Evolutionary conservation across 306 rosid genomes (phyloP).

Genomic region (Prunus kanzakura): DNA sequence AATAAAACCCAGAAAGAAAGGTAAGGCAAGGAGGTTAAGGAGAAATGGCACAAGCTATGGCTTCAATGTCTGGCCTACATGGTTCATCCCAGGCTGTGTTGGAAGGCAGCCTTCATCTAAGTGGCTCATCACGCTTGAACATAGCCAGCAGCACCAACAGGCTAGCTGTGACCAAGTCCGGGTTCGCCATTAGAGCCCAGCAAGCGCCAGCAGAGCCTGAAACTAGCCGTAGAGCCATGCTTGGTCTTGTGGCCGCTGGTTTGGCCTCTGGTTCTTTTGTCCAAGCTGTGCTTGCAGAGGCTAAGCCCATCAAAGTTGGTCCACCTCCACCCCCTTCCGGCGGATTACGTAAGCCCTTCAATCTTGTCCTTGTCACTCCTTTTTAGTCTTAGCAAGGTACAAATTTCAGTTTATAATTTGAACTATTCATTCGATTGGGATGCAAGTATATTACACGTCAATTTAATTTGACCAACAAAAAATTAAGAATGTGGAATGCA

Average conservation of each 20-base stretch:
- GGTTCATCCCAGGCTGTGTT: conserved; percentile 73
- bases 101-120: conserved; percentile 66
- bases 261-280: conserved; percentile 78
- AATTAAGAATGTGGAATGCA: neutral
- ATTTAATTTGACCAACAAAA: neutral
- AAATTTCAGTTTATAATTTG: too few species aligned
- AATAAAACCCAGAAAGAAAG: conserved; percentile 7
- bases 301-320: conserved; percentile 82
- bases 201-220: conserved; percentile 49
- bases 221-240: conserved; percentile 65
- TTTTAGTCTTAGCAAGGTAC: neutral
- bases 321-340: conserved; percentile 90
- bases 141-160: conserved; percentile 32
- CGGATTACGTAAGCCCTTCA: conserved; percentile 70
- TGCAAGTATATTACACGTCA: neutral
- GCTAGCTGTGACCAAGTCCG: conserved; percentile 30
- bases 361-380: neutral
- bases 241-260: conserved; percentile 83
- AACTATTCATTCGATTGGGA: neutral
- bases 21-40: neutral
- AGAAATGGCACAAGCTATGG: conserved; percentile 80
- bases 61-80: conserved; percentile 80
- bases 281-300: conserved; percentile 86
- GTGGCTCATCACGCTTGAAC: conserved; percentile 59
- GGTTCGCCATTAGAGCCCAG: conserved; percentile 60